phyloP scores from a whole-genome alignment of 208 protist species.

The Acanthamoeba divionensis region DNA sequence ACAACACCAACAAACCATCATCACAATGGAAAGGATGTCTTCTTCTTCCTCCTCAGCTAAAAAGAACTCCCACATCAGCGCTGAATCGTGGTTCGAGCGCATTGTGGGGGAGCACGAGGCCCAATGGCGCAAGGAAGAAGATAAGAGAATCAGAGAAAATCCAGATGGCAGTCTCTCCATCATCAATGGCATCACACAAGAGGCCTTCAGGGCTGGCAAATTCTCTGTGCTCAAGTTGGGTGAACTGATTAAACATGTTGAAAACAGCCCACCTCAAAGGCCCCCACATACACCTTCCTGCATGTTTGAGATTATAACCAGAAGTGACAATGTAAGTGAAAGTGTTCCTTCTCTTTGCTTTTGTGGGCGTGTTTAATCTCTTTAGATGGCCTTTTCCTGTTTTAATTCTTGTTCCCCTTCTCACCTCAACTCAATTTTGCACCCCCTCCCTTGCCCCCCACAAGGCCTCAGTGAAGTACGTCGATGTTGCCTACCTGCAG shows the following conservation, averaged over 20 bases:
- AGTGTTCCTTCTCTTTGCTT: not conserved
- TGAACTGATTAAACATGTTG: not conserved
- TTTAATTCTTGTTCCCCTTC: no score
- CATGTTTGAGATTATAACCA: not conserved
- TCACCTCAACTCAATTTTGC: no score
- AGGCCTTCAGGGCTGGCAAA: not conserved
- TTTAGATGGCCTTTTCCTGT: no score
- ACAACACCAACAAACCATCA: no score
- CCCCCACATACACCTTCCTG: not conserved
- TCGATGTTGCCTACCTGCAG: conserved; percentile 38
- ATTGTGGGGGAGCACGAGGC: not conserved
- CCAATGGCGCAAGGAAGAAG: not conserved
- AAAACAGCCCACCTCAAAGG: not conserved
- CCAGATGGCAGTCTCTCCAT: not conserved
- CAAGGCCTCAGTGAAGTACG: not conserved
- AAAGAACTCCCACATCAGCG: no score
- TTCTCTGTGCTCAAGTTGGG: not conserved
- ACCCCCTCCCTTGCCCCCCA: no score
- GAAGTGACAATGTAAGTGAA: not conserved
- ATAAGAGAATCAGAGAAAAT: not conserved
- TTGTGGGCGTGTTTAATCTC: no score
- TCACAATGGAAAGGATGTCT: no score
- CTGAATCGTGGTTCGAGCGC: conserved; percentile 4
- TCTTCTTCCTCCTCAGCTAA: no score
- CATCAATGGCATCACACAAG: not conserved